Evolutionary conservation across 1,284 basidiomycete genomes (phyloP).

Genomic region (Trichosporon sp.): DNA sequence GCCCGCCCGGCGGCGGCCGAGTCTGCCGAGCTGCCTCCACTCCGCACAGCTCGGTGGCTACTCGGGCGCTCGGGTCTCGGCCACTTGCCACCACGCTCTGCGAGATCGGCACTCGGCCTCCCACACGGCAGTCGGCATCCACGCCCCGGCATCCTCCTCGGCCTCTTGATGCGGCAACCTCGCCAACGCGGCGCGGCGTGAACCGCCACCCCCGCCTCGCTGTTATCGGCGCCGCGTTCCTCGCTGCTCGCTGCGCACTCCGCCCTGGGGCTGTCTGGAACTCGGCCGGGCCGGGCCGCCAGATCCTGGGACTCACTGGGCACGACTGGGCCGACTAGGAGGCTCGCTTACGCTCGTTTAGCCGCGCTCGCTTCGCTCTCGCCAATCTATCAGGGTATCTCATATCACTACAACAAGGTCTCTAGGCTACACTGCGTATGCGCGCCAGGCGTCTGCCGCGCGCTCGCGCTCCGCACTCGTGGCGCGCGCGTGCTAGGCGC

Average conservation of each 20-base stretch:
- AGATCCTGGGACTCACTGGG: no score
- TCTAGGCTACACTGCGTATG: conserved; percentile 3
- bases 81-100: neutral
- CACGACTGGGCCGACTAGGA: no score
- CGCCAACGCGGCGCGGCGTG: neutral
- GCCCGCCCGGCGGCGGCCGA: neutral
- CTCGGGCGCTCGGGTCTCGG: neutral
- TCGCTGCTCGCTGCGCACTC: no score
- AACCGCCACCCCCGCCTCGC: no score
- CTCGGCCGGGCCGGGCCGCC: no score
- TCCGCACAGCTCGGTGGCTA: neutral
- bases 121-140: neutral
- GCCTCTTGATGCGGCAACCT: neutral
- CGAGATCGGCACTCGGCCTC: neutral
- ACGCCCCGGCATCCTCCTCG: neutral
- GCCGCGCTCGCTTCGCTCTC: neutral
- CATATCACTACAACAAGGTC: conserved; percentile 5
- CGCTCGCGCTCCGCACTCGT: neutral
- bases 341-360: neutral
- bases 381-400: neutral
- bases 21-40: neutral
- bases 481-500: neutral
- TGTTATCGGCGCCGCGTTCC: no score
- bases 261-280: no score
- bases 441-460: neutral